These are phyloP conservation scores for Botrytis cinerea DNA, from an alignment of 2,329 filamentous ascomycete genomes.

Conservation along the genomic window DNA sequence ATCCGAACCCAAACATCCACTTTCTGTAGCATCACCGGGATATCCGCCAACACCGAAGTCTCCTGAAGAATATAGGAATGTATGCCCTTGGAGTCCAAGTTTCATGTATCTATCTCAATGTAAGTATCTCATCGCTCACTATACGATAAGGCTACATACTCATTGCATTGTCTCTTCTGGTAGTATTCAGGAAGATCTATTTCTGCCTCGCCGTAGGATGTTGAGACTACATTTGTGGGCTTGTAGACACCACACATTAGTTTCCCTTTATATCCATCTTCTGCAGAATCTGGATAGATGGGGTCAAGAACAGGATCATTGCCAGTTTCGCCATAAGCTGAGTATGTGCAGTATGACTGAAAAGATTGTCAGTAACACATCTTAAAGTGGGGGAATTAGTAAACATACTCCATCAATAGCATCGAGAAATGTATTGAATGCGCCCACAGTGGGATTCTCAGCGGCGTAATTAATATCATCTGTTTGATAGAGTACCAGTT, in stretches of 20 bases:
- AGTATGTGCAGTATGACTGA: constrained; percentile 28
- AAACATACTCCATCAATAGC: constrained; percentile 25
- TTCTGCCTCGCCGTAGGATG: constrained; percentile 57
- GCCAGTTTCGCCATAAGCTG: constrained; percentile 26
- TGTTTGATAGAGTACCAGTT: constrained; percentile 49
- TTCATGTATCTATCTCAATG: constrained; percentile 46
- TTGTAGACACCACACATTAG: constrained; percentile 52
- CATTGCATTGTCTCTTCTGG: constrained; percentile 52
- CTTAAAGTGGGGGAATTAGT: not conserved
- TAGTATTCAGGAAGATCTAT: constrained; percentile 55
- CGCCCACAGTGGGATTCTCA: constrained; percentile 7
- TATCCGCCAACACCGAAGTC: constrained; percentile 47
- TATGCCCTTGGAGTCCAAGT: constrained; percentile 50
- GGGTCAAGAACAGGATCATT: constrained; percentile 46
- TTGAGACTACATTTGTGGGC: constrained; percentile 45
- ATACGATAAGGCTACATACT: constrained; percentile 37
- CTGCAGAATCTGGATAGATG: constrained; percentile 50
- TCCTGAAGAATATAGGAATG: constrained; percentile 50
- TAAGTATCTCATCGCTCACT: not conserved
- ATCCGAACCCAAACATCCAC: constrained; percentile 46
- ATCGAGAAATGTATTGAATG: constrained; percentile 25
- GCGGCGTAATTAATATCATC: constrained; percentile 35
- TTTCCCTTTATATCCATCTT: constrained; percentile 53
- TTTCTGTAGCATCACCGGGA: constrained; percentile 39
- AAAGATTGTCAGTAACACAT: not conserved